Conservation (phyloP, 1,139 yeast species). For the Sugiyamaella paludigena region DNA sequence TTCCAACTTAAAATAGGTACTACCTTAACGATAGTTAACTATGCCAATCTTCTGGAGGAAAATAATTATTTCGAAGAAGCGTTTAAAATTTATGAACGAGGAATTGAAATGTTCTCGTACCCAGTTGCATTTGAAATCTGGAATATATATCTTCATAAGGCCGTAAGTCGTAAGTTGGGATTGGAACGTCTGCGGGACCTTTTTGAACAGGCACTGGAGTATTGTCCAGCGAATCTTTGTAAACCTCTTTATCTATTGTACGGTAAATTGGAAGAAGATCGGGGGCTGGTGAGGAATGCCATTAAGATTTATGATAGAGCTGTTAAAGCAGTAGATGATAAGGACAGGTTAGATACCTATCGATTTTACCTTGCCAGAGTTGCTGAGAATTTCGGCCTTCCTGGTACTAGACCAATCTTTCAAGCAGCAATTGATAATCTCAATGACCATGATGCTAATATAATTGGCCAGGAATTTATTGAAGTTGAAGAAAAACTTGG, state of each 20-base stretch:
- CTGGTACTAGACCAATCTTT: conserved; percentile 42
- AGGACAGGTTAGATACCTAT: conserved; percentile 39
- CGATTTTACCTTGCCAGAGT: conserved; percentile 37
- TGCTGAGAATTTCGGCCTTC: conserved; percentile 38
- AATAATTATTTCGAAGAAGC: conserved; percentile 50
- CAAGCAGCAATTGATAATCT: conserved; percentile 45
- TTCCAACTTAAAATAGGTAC: conserved; percentile 67
- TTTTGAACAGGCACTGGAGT: conserved; percentile 60
- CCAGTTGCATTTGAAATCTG: conserved; percentile 70
- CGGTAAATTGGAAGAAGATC: conserved; percentile 58
- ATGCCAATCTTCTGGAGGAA: conserved; percentile 60
- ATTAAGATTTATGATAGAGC: conserved; percentile 47
- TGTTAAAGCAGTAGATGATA: conserved; percentile 36
- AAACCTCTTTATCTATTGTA: conserved; percentile 55
- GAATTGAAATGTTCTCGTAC: conserved; percentile 58
- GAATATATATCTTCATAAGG: conserved; percentile 62
- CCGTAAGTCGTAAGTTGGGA: conserved; percentile 41
- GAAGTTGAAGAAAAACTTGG: conserved; percentile 49
- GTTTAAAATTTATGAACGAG: conserved; percentile 65
- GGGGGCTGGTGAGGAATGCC: conserved; percentile 47
- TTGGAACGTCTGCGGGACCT: conserved; percentile 69
- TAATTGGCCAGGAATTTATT: conserved; percentile 43
- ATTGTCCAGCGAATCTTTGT: conserved; percentile 49
- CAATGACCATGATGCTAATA: conserved; percentile 38
- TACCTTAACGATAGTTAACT: conserved; percentile 62